phyloP scores from a whole-genome alignment of 1,284 basidiomycete species.

The Omphalotus olearius region DNA sequence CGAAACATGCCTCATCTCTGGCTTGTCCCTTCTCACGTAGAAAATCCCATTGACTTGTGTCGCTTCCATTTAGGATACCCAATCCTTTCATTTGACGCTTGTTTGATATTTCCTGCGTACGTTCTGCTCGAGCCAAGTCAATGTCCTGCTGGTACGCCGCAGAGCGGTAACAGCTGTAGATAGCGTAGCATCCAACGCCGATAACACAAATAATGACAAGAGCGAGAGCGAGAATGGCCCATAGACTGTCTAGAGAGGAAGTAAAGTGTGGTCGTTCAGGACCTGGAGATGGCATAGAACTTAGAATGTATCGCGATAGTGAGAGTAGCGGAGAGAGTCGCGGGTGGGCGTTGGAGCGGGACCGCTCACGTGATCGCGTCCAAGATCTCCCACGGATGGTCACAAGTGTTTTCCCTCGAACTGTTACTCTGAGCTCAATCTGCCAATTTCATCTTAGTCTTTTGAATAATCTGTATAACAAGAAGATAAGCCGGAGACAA shows the following conservation, averaged over 20 bases:
- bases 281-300: too few relatives aligned
- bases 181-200: constrained; percentile 3
- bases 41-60: neutral
- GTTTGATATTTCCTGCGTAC: neutral
- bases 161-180: constrained; percentile 9
- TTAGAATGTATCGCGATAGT: too few relatives aligned
- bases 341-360: too few relatives aligned
- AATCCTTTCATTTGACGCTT: neutral
- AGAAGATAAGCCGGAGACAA: too few relatives aligned
- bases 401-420: too few relatives aligned
- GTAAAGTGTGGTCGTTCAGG: too few relatives aligned
- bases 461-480: too few relatives aligned
- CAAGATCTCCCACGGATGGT: too few relatives aligned
- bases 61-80: neutral
- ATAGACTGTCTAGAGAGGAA: neutral
- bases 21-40: neutral
- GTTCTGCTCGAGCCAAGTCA: neutral
- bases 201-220: neutral
- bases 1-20: neutral
- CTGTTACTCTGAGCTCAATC: too few relatives aligned
- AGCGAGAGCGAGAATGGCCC: constrained; percentile 7
- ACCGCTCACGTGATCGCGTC: too few relatives aligned
- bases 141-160: constrained; percentile 2
- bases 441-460: too few relatives aligned
- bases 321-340: too few relatives aligned